phyloP scores from a whole-genome alignment of 1,284 basidiomycete genomes.

The Boletus sp. region DNA sequence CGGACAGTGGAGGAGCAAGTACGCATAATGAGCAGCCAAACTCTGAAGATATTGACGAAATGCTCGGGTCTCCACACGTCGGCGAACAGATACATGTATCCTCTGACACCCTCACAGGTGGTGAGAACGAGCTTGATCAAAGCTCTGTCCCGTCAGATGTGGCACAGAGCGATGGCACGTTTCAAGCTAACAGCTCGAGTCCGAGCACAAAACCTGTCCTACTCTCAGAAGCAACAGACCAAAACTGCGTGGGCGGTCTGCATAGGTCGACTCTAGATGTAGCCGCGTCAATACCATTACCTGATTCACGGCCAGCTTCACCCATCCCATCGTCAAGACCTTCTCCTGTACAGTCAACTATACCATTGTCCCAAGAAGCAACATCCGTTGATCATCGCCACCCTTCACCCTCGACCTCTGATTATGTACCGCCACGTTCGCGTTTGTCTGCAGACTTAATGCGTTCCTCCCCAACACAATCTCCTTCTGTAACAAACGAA shows the following conservation, averaged over 20 bases:
- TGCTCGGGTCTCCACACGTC: not conserved
- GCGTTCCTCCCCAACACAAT: not conserved
- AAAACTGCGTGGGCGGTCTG: not conserved
- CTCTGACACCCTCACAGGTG: not conserved
- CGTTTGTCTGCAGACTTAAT: constrained; percentile 2
- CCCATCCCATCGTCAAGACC: not conserved
- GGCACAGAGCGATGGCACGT: not conserved
- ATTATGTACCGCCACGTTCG: constrained; percentile 1
- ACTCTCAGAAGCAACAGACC: not conserved
- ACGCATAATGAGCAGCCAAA: not conserved
- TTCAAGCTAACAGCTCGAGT: not conserved
- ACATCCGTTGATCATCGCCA: constrained; percentile 4
- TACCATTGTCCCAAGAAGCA: not conserved
- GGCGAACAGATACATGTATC: not conserved
- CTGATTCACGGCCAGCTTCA: constrained; percentile 21
- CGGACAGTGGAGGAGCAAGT: not conserved
- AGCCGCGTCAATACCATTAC: constrained; percentile 20
- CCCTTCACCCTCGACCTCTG: constrained; percentile 1
- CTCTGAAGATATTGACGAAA: not conserved
- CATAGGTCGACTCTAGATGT: constrained; percentile 5
- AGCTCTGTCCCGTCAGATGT: not conserved
- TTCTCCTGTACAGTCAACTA: not conserved
- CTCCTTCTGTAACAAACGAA: constrained; percentile 13
- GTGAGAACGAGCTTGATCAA: not conserved
- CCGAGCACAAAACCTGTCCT: not conserved